phyloP scores from a whole-genome alignment of 371 early-diverging fungal genomes.

The Apophysomyces sp. region DNA sequence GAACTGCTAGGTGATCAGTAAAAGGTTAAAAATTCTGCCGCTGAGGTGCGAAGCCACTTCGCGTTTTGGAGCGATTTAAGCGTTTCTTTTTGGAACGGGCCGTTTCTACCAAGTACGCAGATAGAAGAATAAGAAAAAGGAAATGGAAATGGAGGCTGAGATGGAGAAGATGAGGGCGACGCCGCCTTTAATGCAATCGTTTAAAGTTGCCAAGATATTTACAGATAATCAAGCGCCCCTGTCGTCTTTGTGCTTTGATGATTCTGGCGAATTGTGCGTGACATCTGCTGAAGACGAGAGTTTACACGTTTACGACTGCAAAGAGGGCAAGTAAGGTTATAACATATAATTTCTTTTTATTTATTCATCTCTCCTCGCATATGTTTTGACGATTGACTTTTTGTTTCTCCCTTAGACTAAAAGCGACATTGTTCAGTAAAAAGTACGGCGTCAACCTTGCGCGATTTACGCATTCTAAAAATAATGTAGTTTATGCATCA shows the following conservation, averaged over 20 bases:
- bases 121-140: background rate
- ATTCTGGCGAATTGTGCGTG: conserved; percentile 64
- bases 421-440: conserved; percentile 69
- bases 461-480: conserved; percentile 78
- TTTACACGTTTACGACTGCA: conserved; percentile 74
- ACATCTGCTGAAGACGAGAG: conserved; percentile 79
- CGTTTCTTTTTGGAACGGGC: too few relatives aligned
- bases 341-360: background rate
- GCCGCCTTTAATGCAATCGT: conserved; percentile 25
- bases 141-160: background rate
- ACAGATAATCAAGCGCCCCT: conserved; percentile 62
- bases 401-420: conserved; percentile 32
- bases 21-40: background rate
- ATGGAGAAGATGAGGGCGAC: conserved; percentile 7
- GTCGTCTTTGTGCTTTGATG: conserved; percentile 75
- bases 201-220: conserved; percentile 63
- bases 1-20: too few relatives aligned
- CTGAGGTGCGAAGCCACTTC: background rate
- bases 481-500: conserved; percentile 83
- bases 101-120: too few relatives aligned
- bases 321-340: conserved; percentile 62
- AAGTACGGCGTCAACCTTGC: conserved; percentile 87
- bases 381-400: background rate
- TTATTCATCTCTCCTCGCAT: background rate
- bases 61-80: too few relatives aligned